A percentile compares a stretch with the other conserved stretches of the same genome.
Conservation (phyloP, 2,329 filamentous ascomycete species). For the Claviceps digitariae region DNA sequence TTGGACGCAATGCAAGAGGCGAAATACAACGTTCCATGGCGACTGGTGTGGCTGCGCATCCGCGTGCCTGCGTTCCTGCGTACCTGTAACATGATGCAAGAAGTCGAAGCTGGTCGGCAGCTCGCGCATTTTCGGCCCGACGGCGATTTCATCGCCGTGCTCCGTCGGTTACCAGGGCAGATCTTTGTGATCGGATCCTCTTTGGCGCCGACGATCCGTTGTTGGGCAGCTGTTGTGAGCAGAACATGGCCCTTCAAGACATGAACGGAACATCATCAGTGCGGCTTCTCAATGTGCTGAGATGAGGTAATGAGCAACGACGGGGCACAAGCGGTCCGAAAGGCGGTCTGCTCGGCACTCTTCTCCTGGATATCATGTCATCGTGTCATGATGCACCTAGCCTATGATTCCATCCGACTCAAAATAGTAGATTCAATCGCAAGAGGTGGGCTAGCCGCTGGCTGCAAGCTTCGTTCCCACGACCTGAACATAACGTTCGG, state of each 20-base stretch:
- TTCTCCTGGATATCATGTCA: not conserved
- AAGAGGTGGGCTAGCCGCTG: not conserved
- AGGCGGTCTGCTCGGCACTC: not conserved
- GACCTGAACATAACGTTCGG: not conserved
- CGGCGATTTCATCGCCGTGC: not conserved
- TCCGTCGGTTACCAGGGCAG: not conserved
- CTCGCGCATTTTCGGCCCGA: not conserved
- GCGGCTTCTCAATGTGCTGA: not conserved
- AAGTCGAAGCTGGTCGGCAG: not conserved
- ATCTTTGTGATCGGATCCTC: not conserved
- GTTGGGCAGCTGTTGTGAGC: not conserved
- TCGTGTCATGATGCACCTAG: not conserved
- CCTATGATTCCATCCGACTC: not conserved
- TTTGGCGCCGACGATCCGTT: not conserved
- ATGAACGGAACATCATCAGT: not conserved
- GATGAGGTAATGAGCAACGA: not conserved
- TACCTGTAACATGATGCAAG: not conserved
- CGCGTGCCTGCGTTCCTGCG: not conserved
- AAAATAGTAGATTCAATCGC: not conserved
- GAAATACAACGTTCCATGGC: constrained; percentile 12
- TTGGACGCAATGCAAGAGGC: constrained; percentile 4
- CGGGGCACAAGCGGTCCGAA: not conserved
- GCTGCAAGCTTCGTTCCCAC: not conserved
- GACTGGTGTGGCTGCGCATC: not conserved
- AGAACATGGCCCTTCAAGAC: not conserved